These are phyloP conservation scores for Neofusicoccum cordaticola DNA, from an alignment of 2,329 filamentous ascomycete species.

Conservation along the genomic window DNA sequence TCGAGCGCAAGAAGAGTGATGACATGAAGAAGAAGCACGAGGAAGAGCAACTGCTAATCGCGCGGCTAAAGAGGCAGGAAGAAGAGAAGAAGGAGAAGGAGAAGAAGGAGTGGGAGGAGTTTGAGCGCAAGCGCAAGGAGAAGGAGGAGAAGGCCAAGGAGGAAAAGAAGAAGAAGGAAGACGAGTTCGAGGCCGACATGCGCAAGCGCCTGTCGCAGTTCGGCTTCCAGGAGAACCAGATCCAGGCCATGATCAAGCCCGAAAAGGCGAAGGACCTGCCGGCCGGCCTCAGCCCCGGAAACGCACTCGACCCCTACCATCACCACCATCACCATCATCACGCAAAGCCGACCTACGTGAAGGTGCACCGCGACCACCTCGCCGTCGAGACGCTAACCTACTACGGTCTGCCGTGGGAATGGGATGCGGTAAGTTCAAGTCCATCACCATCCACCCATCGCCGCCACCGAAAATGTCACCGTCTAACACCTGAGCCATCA, in stretches of 20 bases:
- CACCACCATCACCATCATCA: slow-evolving; percentile 17
- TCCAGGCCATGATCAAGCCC: slow-evolving; percentile 48
- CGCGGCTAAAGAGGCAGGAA: slow-evolving; percentile 41
- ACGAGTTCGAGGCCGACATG: slow-evolving; percentile 46
- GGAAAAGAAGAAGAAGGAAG: slow-evolving; percentile 39
- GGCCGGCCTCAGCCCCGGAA: slow-evolving; percentile 28
- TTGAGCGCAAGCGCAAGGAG: slow-evolving; percentile 39
- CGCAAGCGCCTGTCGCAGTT: slow-evolving; percentile 42
- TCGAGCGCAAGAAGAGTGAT: slow-evolving; percentile 24
- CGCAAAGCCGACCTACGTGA: slow-evolving; percentile 45
- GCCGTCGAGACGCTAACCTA: slow-evolving; percentile 47
- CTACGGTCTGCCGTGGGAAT: slow-evolving; percentile 49
- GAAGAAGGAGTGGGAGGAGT: slow-evolving; percentile 42
- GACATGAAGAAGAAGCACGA: slow-evolving; percentile 38
- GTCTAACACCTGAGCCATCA: not conserved
- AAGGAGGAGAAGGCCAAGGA: slow-evolving; percentile 41
- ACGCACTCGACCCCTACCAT: slow-evolving; percentile 14
- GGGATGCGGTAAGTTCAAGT: slow-evolving; percentile 42
- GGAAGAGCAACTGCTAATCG: slow-evolving; percentile 36
- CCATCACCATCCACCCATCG: too few relatives aligned
- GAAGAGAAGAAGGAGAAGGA: slow-evolving; percentile 41
- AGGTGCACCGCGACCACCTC: slow-evolving; percentile 47
- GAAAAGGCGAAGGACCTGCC: slow-evolving; percentile 41
- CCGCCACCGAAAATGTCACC: too few relatives aligned
- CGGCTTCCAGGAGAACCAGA: slow-evolving; percentile 48